Evolutionary conservation across 192 early-diverging fungal genomes (phyloP), one percentile per base, ranked within the genome.

Genomic region (Coemansia sp.): DNA sequence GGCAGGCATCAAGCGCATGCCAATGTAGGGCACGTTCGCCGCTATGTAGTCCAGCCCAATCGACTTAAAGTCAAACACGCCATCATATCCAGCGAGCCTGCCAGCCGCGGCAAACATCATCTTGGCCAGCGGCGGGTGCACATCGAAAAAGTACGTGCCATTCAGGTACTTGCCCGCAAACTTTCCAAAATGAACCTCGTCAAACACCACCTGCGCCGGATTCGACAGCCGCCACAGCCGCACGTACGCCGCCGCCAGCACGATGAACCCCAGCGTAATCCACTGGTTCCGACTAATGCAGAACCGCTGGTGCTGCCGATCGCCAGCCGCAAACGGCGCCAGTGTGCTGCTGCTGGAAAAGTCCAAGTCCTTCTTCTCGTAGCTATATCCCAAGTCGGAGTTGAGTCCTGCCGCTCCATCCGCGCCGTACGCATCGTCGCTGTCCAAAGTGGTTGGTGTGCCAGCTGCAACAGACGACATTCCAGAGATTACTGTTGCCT

Each of bases 131-230:
- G 95, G 95, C 37, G 96, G 96, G 72, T 99, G 95, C 6, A 99
- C 91, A 72, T 99, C 96, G 78, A 94, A 95, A 69, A 91, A 99
- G 66, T 92, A 99, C 6, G 87, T 89, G 14, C 91, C 83, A 50
- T 88, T 89, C 47, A 97, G 73, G 68, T 99, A 99, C 77, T 86
- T 86, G 26, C 87, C 88, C 48, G 95, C 95, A 72, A 96, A 99
- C 61, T 96, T 96, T 65, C 97, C 97, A 83, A 99, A 97, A 66
- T 99, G 97, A 23, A 99, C 97, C 72, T 99, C 97, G 77, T 99
- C 96, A 77, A 99, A 99, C 23, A 84, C 83, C 36, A 84, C 83
- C 25, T 70, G 34, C 35, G 20, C 50, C 38, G 83, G 83, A 2
- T 35, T 50, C 1, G 71, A 64, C 34, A 84, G 65, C 64, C 65